Evolutionary conservation across 441 rosid genomes (phyloP).

Genomic region (Corymbia citriodora): DNA sequence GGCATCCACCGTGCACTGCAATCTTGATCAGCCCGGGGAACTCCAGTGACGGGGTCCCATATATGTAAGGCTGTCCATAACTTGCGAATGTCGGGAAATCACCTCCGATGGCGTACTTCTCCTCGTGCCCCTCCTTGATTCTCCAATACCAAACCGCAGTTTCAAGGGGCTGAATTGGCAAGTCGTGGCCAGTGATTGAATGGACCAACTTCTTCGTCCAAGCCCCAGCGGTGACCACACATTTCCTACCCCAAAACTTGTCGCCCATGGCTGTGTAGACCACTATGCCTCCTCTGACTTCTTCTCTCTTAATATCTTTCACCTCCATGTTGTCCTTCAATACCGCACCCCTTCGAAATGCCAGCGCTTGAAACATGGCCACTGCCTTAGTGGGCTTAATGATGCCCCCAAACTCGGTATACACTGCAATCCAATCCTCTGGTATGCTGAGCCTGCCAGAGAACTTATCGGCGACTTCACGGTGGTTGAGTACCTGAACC

Average conservation of each 20-base stretch:
- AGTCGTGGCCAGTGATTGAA: constrained; percentile 34
- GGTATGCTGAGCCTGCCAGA: constrained; percentile 53
- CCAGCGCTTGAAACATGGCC: constrained; percentile 74
- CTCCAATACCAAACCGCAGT: constrained; percentile 71
- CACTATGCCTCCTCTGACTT: constrained; percentile 38
- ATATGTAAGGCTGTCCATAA: constrained; percentile 50
- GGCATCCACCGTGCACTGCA: constrained; percentile 51
- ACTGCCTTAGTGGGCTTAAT: constrained; percentile 88
- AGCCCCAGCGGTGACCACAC: constrained; percentile 71
- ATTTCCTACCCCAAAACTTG: constrained; percentile 51
- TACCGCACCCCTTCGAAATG: constrained; percentile 44
- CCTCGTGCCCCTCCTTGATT: constrained; percentile 59
- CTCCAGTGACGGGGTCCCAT: constrained; percentile 82
- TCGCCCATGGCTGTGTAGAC: constrained; percentile 35
- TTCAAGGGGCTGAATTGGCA: constrained; percentile 64
- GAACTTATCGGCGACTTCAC: constrained; percentile 24
- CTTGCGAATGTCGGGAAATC: constrained; percentile 70
- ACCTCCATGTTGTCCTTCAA: constrained; percentile 68
- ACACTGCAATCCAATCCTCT: constrained; percentile 59
- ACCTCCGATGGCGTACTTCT: constrained; percentile 30
- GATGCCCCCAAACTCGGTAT: constrained; percentile 58
- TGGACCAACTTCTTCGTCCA: constrained; percentile 66
- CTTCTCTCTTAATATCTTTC: constrained; percentile 31
- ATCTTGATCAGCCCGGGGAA: constrained; percentile 75
- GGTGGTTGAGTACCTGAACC: constrained; percentile 28